These are phyloP conservation scores for Botrytis hyacinthi DNA, from an alignment of 2,329 filamentous ascomycete genomes.

Conservation along the genomic window DNA sequence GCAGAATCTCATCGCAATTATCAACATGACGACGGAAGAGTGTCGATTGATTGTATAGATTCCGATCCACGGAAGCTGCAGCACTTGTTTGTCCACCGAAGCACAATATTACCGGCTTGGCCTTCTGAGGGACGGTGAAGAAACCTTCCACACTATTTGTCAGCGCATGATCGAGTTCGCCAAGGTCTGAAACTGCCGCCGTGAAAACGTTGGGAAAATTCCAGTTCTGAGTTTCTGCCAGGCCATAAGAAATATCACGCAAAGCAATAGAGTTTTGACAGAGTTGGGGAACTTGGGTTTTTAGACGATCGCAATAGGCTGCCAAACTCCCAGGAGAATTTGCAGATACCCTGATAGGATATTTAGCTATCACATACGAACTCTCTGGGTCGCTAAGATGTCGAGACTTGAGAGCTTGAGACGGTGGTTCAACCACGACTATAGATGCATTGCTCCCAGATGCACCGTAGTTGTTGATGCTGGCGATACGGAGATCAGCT, in stretches of 20 bases:
- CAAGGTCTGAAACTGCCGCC: neutral
- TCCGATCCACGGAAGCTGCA: neutral
- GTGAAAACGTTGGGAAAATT: neutral
- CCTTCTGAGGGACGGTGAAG: neutral
- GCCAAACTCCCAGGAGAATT: neutral
- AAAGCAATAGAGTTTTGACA: neutral
- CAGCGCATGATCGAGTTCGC: neutral
- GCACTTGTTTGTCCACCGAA: neutral
- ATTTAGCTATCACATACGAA: neutral
- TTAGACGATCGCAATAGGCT: neutral
- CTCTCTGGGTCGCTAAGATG: neutral
- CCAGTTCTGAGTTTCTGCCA: neutral
- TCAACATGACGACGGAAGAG: neutral
- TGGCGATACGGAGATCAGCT: neutral
- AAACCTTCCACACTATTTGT: neutral
- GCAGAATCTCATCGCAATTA: neutral
- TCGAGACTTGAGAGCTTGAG: neutral
- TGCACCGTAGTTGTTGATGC: constrained; percentile 4
- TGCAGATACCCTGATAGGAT: neutral
- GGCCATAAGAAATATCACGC: neutral
- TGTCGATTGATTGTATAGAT: neutral
- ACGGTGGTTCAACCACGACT: neutral
- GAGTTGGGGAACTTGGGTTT: neutral
- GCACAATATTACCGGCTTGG: neutral
- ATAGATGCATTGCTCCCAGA: constrained; percentile 4